Evolutionary conservation across 179 eudicot species (phyloP), one percentile per base, ranked within the genome.

Genomic region (Spergularia azorica): DNA sequence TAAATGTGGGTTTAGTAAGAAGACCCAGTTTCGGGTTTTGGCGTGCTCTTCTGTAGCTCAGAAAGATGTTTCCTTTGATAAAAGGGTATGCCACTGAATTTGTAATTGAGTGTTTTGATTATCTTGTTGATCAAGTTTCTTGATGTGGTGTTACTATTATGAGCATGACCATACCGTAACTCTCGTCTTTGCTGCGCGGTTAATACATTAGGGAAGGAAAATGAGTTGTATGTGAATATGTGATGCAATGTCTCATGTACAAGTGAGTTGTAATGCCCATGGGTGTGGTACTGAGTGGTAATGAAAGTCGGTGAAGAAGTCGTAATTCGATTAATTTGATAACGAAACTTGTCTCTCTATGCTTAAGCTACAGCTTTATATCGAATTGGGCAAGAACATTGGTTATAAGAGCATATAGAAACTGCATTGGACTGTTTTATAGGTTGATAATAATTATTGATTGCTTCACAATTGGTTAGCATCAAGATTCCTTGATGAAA

Each of bases 1-100:
- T 13, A 51, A 50, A 69, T 39, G 46, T 74, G 70, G 58, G 59
- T 75, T 67, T 56, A 58, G 52, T 41, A 84, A 57, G 77, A 79
- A 72, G 39, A 78, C 68, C 36, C 74, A 36, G 13, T 68, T 84
- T 52, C 77, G 70, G 43, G 79, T 78, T 68, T 65, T 72, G 84
- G 82, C 84, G 5, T 81, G 82, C 46, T 62, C 79, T 54, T 21
- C 73, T 36, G 72, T 61, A 41, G 52, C 52, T 9, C 74, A 80
- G 36, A 75, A 59, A 48, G 71, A 9, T 77, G 10, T 21, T 66
- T 46, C 62, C 71, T 63, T 56, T 67, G 82, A 78, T 16, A 72
- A 79, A 60, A 81, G 55, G 72, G 87, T 84, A 78, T 63, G 74
- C 13, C 0, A 39, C 8, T 46, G 69, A 32, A 50, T 21, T 14